Conservation (phyloP, 192 early-diverging fungal genomes). For the Chytriomyces hyalinus region DNA sequence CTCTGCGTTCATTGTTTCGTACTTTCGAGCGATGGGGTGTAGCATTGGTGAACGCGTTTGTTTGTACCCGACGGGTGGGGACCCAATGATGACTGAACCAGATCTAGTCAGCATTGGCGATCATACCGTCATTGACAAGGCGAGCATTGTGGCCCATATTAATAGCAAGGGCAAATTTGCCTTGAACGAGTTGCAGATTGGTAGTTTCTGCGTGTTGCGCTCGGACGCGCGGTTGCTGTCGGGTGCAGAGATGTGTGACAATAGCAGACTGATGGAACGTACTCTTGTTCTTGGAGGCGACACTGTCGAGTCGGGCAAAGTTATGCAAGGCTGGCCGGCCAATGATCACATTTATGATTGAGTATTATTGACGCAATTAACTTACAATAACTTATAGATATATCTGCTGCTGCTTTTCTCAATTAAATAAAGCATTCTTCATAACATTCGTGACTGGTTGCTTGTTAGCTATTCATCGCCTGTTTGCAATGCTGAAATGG, state of each 20-base stretch:
- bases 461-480: too few relatives aligned
- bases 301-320: conserved; percentile 26
- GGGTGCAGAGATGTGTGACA: conserved; percentile 36
- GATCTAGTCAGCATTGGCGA: conserved; percentile 53
- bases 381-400: too few relatives aligned
- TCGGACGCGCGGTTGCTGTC: conserved; percentile 52
- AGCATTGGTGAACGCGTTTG: conserved; percentile 51
- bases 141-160: conserved; percentile 50
- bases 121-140: conserved; percentile 47
- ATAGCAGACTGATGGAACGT: conserved; percentile 42
- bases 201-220: conserved; percentile 43
- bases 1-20: conserved; percentile 44
- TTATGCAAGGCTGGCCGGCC: conserved; percentile 55
- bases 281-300: conserved; percentile 50
- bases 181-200: conserved; percentile 48
- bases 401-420: too few relatives aligned
- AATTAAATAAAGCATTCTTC: too few relatives aligned
- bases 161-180: conserved; percentile 53
- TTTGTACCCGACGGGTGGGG: conserved; percentile 52
- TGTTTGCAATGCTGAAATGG: too few relatives aligned
- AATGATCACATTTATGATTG: neutral
- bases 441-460: too few relatives aligned
- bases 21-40: conserved; percentile 51
- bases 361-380: too few relatives aligned
- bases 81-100: conserved; percentile 61